These are phyloP conservation scores for Boletellus deceptivus DNA, from an alignment of 1,284 basidiomycete species.

Conservation along the genomic window DNA sequence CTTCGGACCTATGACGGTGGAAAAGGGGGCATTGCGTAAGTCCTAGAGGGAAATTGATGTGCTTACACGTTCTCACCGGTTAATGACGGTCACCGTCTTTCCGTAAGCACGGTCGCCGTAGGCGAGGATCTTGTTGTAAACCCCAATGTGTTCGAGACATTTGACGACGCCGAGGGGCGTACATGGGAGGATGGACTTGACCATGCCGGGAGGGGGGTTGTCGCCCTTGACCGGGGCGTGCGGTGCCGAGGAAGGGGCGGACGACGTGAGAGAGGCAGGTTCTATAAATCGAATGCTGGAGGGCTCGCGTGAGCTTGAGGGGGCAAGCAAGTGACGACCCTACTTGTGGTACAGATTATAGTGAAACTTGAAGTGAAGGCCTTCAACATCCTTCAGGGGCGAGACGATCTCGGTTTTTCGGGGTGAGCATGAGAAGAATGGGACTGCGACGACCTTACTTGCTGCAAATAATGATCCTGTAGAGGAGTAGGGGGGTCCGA, in stretches of 20 bases:
- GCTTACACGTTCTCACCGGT: slow-evolving; percentile 56
- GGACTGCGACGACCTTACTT: slow-evolving; percentile 43
- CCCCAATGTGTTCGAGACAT: slow-evolving; percentile 85
- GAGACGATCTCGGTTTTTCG: slow-evolving; percentile 70
- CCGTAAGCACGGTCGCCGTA: slow-evolving; percentile 97
- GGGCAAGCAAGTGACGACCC: slow-evolving; percentile 20
- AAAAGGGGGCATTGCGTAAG: slow-evolving; percentile 3
- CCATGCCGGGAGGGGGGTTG: slow-evolving; percentile 73
- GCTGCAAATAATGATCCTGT: slow-evolving; percentile 95
- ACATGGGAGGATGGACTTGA: slow-evolving; percentile 95
- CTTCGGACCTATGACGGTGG: slow-evolving; percentile 71
- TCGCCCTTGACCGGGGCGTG: slow-evolving; percentile 48
- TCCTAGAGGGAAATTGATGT: background rate
- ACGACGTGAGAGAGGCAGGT: slow-evolving; percentile 58
- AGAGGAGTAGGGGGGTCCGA: background rate
- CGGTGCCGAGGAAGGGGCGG: slow-evolving; percentile 39
- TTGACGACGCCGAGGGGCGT: slow-evolving; percentile 97
- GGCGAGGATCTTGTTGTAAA: slow-evolving; percentile 89
- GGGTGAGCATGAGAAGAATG: no score
- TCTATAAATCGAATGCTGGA: slow-evolving; percentile 74
- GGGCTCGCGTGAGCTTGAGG: background rate
- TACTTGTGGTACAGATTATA: slow-evolving; percentile 98
- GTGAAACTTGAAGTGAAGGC: slow-evolving; percentile 93
- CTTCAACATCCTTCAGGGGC: slow-evolving; percentile 96
- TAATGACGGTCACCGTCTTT: slow-evolving; percentile 91